Percentiles rank a stretch among this genome's conserved stretches.
phyloP scores from a whole-genome alignment of 2,329 filamentous ascomycete genomes.

The Fusarium virguliforme region DNA sequence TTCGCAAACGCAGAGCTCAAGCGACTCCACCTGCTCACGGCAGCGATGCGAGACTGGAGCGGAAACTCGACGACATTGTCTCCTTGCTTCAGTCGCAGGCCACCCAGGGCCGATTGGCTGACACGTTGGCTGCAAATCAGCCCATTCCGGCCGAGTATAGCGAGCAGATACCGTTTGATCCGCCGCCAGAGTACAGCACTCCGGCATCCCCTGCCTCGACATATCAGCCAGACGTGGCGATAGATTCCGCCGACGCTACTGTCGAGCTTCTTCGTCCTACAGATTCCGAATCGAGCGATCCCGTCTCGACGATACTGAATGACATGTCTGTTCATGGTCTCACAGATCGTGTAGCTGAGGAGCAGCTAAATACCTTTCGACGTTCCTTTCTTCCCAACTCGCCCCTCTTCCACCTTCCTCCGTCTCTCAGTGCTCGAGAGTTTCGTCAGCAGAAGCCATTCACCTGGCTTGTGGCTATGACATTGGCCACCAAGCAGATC shows the following conservation, averaged over 20 bases:
- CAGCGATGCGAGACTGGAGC: slow-evolving; percentile 24
- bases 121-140: neutral
- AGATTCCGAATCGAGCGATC: neutral
- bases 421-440: slow-evolving; percentile 36
- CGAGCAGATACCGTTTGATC: neutral
- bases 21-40: slow-evolving; percentile 15
- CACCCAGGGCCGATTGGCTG: neutral
- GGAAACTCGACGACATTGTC: slow-evolving; percentile 52
- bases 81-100: slow-evolving; percentile 47
- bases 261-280: slow-evolving; percentile 29
- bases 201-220: neutral
- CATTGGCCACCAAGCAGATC: slow-evolving; percentile 45
- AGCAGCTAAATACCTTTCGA: slow-evolving; percentile 33
- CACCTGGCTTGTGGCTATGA: slow-evolving; percentile 59
- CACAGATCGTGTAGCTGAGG: slow-evolving; percentile 19
- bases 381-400: slow-evolving; percentile 39
- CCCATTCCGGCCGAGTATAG: neutral
- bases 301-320: neutral
- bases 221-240: slow-evolving; percentile 26
- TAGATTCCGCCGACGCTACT: slow-evolving; percentile 20
- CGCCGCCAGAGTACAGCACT: slow-evolving; percentile 10
- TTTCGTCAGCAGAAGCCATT: slow-evolving; percentile 56
- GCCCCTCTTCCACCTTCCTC: slow-evolving; percentile 51
- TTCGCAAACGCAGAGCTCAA: slow-evolving; percentile 50
- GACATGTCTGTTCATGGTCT: slow-evolving; percentile 29